Evolutionary conservation across 176 grass and related monocot genomes (phyloP).

Genomic region (Rhynchospora pubera): DNA sequence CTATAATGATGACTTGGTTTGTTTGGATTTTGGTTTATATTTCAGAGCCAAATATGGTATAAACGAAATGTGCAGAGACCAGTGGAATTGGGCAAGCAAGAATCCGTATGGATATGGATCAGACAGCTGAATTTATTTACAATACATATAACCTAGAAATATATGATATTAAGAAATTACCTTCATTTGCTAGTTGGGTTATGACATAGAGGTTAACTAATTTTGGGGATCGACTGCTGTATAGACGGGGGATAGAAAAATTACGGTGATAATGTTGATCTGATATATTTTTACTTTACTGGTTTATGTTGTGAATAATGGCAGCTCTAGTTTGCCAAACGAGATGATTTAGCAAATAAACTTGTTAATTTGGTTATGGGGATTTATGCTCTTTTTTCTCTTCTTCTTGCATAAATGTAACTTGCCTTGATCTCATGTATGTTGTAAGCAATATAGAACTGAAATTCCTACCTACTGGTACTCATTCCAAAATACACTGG

Average conservation of each 20-base stretch:
- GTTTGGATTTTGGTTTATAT: not conserved
- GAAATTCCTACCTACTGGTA: too few relatives aligned
- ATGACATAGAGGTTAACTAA: constrained; percentile 24
- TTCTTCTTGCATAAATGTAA: not conserved
- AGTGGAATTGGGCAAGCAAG: constrained; percentile 94
- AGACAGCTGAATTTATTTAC: constrained; percentile 17
- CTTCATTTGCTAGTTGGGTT: constrained; percentile 6
- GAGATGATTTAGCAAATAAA: constrained; percentile 9
- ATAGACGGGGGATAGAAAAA: constrained; percentile 16
- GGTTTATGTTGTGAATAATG: constrained; percentile 23
- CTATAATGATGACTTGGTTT: not conserved
- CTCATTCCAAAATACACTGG: too few relatives aligned
- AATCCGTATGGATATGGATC: constrained; percentile 74
- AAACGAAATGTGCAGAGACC: constrained; percentile 94
- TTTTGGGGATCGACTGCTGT: constrained; percentile 6
- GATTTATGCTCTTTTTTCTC: not conserved
- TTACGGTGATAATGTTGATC: not conserved
- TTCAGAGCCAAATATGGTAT: constrained; percentile 72
- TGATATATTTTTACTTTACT: constrained; percentile 9
- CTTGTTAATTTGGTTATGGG: not conserved
- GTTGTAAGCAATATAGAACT: too few relatives aligned
- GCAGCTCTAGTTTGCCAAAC: not conserved
- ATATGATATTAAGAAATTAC: constrained; percentile 8
- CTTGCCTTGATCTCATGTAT: too few relatives aligned
- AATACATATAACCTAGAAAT: not conserved